Evolutionary conservation across 1,284 basidiomycete species (phyloP), one percentile per base, ranked within the genome.

Genomic region (Apiotrichum porosum): DNA sequence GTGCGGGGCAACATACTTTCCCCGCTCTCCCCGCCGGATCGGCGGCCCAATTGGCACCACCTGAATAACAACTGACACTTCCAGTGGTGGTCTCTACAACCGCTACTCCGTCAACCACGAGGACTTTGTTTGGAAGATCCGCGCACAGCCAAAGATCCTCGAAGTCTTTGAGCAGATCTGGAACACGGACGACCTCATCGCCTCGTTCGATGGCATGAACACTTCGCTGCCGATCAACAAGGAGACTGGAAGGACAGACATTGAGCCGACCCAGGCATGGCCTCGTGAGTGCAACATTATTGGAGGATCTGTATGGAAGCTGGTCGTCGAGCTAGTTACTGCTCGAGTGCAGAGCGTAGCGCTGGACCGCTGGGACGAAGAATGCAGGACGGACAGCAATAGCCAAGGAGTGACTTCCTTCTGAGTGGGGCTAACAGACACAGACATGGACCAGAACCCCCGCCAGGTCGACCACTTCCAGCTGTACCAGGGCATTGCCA

Each of bases 111-210:
- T 65, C 35, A 60, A 55, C 31, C 65, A 66, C 44, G 66, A 67
- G 51, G 53, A 57, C n/a, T 65, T 61, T 33, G 62, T 65, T 1
- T 69, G 68, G 68, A 56, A 63, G 17, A 66, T 66, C 42, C 44
- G 65, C 3, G 6, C 33, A 6, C 32, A 66, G 41, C 57, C 54
- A 4, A 56, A 49, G 2, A 56, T 70, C 31, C 47, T 61, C 19
- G 52, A 56, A 22, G 51, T 58, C 4, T 71, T 71, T 37, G 51
- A 47, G 26, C 45, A 62, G 28, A 50, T 69, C 23, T 68, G 63
- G 60, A 64, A 60, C 14, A 68, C 63, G 4, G 47, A 66, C 24
- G 63, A 72, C 33, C 56, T 72, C 14, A 57, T 72, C 24, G 58
- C 56, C 18, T 58, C 57, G 10, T 66, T 65, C 36, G 64, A 65